A percentile compares a stretch with the other conserved stretches of the same genome.
Conservation (phyloP, 495 filamentous ascomycete species). For the Oleoguttula mirabilis region DNA sequence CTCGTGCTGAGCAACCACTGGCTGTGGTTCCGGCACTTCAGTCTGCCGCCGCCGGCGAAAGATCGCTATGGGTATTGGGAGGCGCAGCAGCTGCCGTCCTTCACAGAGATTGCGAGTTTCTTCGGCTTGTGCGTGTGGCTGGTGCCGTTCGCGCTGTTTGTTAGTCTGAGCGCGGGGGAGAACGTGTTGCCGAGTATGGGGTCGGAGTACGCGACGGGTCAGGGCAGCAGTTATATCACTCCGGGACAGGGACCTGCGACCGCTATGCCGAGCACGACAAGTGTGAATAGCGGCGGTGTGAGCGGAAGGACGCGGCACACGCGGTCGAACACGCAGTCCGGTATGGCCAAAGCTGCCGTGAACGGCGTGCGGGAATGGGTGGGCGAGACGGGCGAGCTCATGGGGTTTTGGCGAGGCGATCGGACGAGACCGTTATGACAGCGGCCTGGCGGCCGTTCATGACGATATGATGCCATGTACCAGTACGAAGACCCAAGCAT, state of each 20-base stretch:
- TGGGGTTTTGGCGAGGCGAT: constrained; percentile 57
- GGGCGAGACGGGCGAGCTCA: constrained; percentile 55
- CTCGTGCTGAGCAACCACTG: constrained; percentile 89
- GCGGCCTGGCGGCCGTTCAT: too few relatives aligned
- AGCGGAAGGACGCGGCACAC: constrained; percentile 23
- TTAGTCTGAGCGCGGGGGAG: constrained; percentile 81
- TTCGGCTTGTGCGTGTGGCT: constrained; percentile 97
- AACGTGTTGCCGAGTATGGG: constrained; percentile 88
- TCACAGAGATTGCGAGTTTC: constrained; percentile 90
- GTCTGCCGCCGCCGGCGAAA: constrained; percentile 28
- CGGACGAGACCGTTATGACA: constrained; percentile 22
- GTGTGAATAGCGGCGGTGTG: constrained; percentile 1
- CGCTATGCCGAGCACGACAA: constrained; percentile 28
- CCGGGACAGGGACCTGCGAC: constrained; percentile 28
- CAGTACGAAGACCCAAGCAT: too few relatives aligned
- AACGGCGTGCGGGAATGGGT: constrained; percentile 64
- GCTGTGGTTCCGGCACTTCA: constrained; percentile 94
- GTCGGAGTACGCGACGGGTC: constrained; percentile 51
- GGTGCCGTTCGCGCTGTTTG: constrained; percentile 89
- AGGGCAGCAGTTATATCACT: constrained; percentile 33
- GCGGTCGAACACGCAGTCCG: constrained; percentile 42
- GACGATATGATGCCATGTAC: too few relatives aligned
- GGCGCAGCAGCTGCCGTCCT: constrained; percentile 48
- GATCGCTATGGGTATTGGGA: constrained; percentile 13
- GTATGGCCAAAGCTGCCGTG: constrained; percentile 83